A percentile compares a stretch with the other conserved stretches of the same genome.
phyloP scores from a whole-genome alignment of 2,329 filamentous ascomycete species.

The Colletotrichum melonis region DNA sequence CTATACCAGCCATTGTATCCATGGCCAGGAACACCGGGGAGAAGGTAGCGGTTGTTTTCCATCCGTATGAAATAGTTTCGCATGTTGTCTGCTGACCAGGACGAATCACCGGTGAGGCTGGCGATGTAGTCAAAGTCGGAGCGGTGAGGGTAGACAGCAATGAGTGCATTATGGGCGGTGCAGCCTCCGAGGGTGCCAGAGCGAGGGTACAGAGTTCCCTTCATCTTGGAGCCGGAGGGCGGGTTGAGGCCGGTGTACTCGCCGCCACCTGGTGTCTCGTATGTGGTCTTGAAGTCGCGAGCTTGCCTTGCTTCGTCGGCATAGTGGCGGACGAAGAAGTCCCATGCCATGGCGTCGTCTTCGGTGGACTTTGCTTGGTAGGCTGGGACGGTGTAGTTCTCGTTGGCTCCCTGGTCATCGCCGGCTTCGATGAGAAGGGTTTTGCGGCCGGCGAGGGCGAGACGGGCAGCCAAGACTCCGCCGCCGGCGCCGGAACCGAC shows the following conservation, averaged over 20 bases:
- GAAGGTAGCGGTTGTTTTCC: slow-evolving; percentile 65
- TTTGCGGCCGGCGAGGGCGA: slow-evolving; percentile 69
- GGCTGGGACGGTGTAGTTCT: slow-evolving; percentile 65
- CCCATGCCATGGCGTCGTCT: slow-evolving; percentile 67
- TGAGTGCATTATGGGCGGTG: slow-evolving; percentile 65
- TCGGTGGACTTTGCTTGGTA: slow-evolving; percentile 65
- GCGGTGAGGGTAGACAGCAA: slow-evolving; percentile 62
- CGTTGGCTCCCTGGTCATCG: slow-evolving; percentile 62
- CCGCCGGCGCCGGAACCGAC: slow-evolving; percentile 71
- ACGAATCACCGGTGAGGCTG: slow-evolving; percentile 63
- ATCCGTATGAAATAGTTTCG: slow-evolving; percentile 64
- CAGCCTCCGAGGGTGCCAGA: slow-evolving; percentile 68
- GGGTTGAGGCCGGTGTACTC: slow-evolving; percentile 65
- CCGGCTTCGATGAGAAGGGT: slow-evolving; percentile 72
- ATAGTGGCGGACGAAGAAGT: slow-evolving; percentile 74
- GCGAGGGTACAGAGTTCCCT: slow-evolving; percentile 69
- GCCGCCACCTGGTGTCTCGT: slow-evolving; percentile 60
- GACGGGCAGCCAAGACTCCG: slow-evolving; percentile 66
- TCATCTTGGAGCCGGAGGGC: slow-evolving; percentile 60
- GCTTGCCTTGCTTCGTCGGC: slow-evolving; percentile 62
- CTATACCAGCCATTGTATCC: slow-evolving; percentile 65
- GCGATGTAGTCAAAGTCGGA: slow-evolving; percentile 66
- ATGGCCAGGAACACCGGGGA: slow-evolving; percentile 57
- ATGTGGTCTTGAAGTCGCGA: slow-evolving; percentile 69
- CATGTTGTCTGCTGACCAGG: slow-evolving; percentile 69